These are phyloP conservation scores for Ceriops tagal DNA, from an alignment of 345 rosid genomes.

Conservation along the genomic window DNA sequence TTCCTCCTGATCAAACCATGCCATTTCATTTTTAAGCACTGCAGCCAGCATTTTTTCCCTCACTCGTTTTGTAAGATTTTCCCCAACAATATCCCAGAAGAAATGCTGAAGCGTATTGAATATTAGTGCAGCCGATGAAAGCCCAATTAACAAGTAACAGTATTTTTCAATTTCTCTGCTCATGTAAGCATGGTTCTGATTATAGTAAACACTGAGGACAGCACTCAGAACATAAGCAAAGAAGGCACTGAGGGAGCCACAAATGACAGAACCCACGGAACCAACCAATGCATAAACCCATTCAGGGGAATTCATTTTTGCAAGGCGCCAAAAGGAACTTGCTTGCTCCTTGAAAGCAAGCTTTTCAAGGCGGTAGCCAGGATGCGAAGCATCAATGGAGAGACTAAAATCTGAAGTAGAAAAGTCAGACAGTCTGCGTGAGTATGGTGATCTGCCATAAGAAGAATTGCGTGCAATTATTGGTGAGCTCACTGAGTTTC, in stretches of 20 bases:
- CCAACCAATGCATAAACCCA: constrained; percentile 91
- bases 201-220: constrained; percentile 84
- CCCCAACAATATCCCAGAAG: constrained; percentile 98
- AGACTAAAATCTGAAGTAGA: constrained; percentile 97
- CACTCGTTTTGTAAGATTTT: constrained; percentile 93
- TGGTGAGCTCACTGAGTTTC: constrained; percentile 97
- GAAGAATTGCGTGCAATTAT: constrained; percentile 92
- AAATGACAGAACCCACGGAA: constrained; percentile 79
- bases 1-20: constrained; percentile 98
- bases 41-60: constrained; percentile 89
- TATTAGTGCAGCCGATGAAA: constrained; percentile 87
- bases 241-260: constrained; percentile 93
- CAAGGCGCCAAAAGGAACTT: constrained; percentile 93
- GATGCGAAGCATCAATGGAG: constrained; percentile 68
- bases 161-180: constrained; percentile 78
- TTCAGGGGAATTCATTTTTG: constrained; percentile 95
- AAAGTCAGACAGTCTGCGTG: constrained; percentile 90
- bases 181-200: constrained; percentile 80
- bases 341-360: constrained; percentile 96
- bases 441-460: constrained; percentile 93
- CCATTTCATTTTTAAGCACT: constrained; percentile 89
- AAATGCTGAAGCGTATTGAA: constrained; percentile 94
- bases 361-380: constrained; percentile 77
- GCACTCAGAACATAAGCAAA: constrained; percentile 96
- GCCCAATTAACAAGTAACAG: constrained; percentile 85